A percentile compares a stretch with the other conserved stretches of the same genome.
phyloP scores from a whole-genome alignment of 495 filamentous ascomycete species.

The Penicillium alfredii region DNA sequence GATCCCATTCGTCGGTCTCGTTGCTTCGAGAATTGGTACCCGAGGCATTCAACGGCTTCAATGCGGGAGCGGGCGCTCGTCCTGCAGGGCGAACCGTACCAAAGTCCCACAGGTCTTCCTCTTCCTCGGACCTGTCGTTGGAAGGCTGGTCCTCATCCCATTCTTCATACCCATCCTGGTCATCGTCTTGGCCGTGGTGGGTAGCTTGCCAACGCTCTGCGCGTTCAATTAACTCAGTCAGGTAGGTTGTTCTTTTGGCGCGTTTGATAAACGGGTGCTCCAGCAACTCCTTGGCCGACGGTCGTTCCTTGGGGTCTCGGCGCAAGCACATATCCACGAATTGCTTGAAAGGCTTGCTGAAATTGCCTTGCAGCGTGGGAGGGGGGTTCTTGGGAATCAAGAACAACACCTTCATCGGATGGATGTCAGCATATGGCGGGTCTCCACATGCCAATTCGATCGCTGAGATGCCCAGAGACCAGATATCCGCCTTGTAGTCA shows the following conservation, averaged over 20 bases:
- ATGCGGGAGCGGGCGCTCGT: conserved; percentile 37
- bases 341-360: conserved; percentile 86
- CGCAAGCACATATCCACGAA: conserved; percentile 85
- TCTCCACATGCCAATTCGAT: conserved; percentile 90
- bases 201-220: conserved; percentile 74
- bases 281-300: conserved; percentile 80
- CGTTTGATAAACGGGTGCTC: conserved; percentile 83
- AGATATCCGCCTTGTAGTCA: conserved; percentile 97
- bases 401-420: conserved; percentile 98
- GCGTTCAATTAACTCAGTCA: conserved; percentile 90
- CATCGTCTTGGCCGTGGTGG: conserved; percentile 44
- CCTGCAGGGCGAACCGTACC: conserved; percentile 75
- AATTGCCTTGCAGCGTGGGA: conserved; percentile 76
- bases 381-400: conserved; percentile 93
- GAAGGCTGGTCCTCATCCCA: conserved; percentile 40
- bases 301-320: conserved; percentile 81
- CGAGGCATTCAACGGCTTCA: conserved; percentile 68
- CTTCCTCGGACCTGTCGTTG: conserved; percentile 21
- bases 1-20: conserved; percentile 37
- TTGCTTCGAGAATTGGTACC: conserved; percentile 58
- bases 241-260: conserved; percentile 82
- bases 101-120: conserved; percentile 85
- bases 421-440: conserved; percentile 92
- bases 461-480: conserved; percentile 97
- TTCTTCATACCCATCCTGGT: conserved; percentile 58